Conservation (phyloP, 108 stramenopile species). For the Stephanodiscus triporus region DNA sequence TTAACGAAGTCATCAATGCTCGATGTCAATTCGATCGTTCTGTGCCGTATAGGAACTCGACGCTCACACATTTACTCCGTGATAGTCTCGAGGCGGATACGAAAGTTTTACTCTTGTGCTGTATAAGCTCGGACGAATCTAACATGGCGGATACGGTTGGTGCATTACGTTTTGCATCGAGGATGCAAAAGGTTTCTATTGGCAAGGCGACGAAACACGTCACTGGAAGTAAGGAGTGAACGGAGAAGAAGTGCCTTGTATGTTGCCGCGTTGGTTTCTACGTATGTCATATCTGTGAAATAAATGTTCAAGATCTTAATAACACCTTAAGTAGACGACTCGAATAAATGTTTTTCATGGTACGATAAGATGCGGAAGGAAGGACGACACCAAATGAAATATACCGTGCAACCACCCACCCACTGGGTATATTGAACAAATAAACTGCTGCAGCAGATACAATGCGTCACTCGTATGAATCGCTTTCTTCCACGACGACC, state of each 20-base stretch:
- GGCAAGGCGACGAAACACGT: slow-evolving; percentile 86
- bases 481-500: slow-evolving; percentile 39
- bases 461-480: slow-evolving; percentile 40
- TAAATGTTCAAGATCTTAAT: neutral
- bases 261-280: neutral
- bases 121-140: slow-evolving; percentile 69
- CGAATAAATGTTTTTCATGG: slow-evolving; percentile 4
- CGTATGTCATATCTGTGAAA: neutral
- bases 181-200: slow-evolving; percentile 62
- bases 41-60: slow-evolving; percentile 86
- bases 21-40: slow-evolving; percentile 72
- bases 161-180: slow-evolving; percentile 70
- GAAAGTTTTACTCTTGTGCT: slow-evolving; percentile 76
- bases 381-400: slow-evolving; percentile 64
- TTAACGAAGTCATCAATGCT: slow-evolving; percentile 73
- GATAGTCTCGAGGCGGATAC: slow-evolving; percentile 85
- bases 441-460: neutral
- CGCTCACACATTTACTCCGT: slow-evolving; percentile 81
- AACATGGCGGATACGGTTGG: slow-evolving; percentile 65
- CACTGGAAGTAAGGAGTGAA: slow-evolving; percentile 44
- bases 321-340: neutral
- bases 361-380: slow-evolving; percentile 48
- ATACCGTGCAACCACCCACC: slow-evolving; percentile 79
- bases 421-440: slow-evolving; percentile 66
- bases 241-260: neutral